These are phyloP conservation scores for Penicillium sp. DNA, from an alignment of 2,329 filamentous ascomycete genomes.

Conservation along the genomic window DNA sequence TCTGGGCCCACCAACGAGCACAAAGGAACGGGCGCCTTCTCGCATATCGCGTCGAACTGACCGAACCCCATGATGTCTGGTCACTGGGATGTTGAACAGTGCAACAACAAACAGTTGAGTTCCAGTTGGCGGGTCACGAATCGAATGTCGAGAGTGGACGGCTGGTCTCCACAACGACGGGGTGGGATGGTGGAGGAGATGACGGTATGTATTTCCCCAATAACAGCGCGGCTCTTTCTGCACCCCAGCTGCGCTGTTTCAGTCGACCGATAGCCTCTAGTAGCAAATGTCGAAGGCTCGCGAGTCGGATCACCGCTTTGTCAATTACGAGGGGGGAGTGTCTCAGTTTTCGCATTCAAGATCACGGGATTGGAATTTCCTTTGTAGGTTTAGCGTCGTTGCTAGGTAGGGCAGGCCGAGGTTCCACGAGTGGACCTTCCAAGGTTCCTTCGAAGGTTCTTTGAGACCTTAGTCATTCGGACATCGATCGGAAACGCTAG, in stretches of 20 bases:
- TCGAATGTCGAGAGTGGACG: conserved; percentile 15
- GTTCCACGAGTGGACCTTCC: neutral
- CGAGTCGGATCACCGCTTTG: neutral
- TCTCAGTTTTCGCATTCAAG: conserved; percentile 7
- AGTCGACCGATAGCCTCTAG: neutral
- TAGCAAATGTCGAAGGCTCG: neutral
- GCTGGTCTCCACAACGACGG: conserved; percentile 30
- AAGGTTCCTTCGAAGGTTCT: neutral
- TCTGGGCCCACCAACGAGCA: conserved; percentile 71
- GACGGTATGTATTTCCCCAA: conserved; percentile 7
- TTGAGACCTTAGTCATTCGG: conserved; percentile 1
- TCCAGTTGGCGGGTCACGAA: conserved; percentile 21
- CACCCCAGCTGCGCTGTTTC: neutral
- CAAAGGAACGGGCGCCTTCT: conserved; percentile 72
- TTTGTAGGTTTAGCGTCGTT: conserved; percentile 17
- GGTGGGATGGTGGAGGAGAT: conserved; percentile 20
- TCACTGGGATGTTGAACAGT: conserved; percentile 9
- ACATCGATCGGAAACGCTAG: conserved; percentile 7
- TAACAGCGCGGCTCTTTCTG: conserved; percentile 4
- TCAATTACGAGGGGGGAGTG: conserved; percentile 15
- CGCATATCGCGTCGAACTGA: conserved; percentile 79
- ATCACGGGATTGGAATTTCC: conserved; percentile 24
- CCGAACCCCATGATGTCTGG: conserved; percentile 70
- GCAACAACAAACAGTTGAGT: conserved; percentile 14
- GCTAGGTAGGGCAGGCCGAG: neutral